Percentiles rank a stretch among this genome's conserved stretches.
Conservation (phyloP, 768 basidiomycete species). For the Kwoniella newhampshirensis region DNA sequence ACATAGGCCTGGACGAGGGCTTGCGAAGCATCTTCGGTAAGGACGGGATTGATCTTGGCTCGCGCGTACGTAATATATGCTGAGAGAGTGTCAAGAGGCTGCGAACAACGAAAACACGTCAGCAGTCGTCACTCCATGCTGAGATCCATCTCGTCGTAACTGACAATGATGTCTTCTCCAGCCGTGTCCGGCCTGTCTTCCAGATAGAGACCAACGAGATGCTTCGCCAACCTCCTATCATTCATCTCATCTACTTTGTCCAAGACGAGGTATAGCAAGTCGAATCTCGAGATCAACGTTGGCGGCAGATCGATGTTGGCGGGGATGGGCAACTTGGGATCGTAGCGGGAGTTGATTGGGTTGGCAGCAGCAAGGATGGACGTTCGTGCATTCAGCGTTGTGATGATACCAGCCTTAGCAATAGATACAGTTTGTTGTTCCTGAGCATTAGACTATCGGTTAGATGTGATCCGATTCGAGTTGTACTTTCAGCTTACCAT, state of each 20-base stretch:
- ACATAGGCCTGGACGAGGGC: slow-evolving; percentile 89
- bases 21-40: slow-evolving; percentile 78
- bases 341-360: slow-evolving; percentile 68
- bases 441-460: slow-evolving; percentile 56
- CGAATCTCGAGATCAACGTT: slow-evolving; percentile 95
- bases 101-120: neutral
- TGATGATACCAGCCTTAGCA: slow-evolving; percentile 98
- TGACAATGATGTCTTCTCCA: slow-evolving; percentile 72
- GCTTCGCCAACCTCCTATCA: slow-evolving; percentile 84
- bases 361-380: slow-evolving; percentile 98
- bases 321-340: slow-evolving; percentile 66
- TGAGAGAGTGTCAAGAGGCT: slow-evolving; percentile 87
- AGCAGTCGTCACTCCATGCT: neutral
- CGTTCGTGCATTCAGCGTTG: slow-evolving; percentile 93
- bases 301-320: slow-evolving; percentile 96
- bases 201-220: slow-evolving; percentile 87
- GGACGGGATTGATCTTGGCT: slow-evolving; percentile 75
- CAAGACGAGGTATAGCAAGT: slow-evolving; percentile 89
- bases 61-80: slow-evolving; percentile 94
- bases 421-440: slow-evolving; percentile 99
- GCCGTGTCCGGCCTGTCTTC: slow-evolving; percentile 76
- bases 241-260: slow-evolving; percentile 87
- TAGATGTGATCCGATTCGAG: neutral
- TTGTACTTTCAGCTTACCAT: slow-evolving; percentile 50
- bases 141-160: slow-evolving; percentile 34